Conservation (phyloP, 108 stramenopile species). For the Nitzschia inconspicua region DNA sequence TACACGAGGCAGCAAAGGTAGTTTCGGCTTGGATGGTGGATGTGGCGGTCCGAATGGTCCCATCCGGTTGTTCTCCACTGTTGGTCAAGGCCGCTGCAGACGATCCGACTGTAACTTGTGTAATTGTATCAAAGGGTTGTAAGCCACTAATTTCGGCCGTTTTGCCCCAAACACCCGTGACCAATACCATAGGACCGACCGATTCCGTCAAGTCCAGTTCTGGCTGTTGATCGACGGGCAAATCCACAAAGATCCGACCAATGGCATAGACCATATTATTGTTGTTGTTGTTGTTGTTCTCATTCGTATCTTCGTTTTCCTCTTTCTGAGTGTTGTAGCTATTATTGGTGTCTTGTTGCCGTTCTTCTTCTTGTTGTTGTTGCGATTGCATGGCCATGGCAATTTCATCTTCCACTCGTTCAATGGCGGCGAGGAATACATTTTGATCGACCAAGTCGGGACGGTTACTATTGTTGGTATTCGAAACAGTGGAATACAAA, state of each 20-base stretch:
- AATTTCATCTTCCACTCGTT: slow-evolving; percentile 10
- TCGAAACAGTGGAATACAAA: too few species aligned
- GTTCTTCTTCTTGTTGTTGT: not conserved
- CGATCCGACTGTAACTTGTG: slow-evolving; percentile 1
- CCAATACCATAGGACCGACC: slow-evolving; percentile 2
- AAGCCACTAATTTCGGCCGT: slow-evolving; percentile 2
- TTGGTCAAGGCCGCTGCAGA: too few species aligned
- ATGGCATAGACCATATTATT: not conserved
- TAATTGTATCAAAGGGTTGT: slow-evolving; percentile 7
- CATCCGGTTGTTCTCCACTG: too few species aligned
- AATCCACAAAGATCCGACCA: not conserved
- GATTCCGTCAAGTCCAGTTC: slow-evolving; percentile 11
- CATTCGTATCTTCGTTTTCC: too few species aligned
- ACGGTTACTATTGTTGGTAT: too few species aligned
- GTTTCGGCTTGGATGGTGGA: not conserved
- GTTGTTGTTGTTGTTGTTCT: too few species aligned
- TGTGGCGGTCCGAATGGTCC: not conserved
- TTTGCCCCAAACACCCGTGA: not conserved
- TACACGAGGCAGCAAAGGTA: too few species aligned
- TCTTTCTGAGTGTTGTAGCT: not conserved
- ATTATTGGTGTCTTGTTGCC: not conserved
- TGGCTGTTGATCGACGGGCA: slow-evolving; percentile 2
- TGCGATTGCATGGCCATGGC: not conserved
- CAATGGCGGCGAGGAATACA: not conserved
- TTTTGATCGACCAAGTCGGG: slow-evolving; percentile 3